Evolutionary conservation across 106 monocot species (phyloP), one percentile per base, ranked within the genome.

Genomic region (Posidonia australis): DNA sequence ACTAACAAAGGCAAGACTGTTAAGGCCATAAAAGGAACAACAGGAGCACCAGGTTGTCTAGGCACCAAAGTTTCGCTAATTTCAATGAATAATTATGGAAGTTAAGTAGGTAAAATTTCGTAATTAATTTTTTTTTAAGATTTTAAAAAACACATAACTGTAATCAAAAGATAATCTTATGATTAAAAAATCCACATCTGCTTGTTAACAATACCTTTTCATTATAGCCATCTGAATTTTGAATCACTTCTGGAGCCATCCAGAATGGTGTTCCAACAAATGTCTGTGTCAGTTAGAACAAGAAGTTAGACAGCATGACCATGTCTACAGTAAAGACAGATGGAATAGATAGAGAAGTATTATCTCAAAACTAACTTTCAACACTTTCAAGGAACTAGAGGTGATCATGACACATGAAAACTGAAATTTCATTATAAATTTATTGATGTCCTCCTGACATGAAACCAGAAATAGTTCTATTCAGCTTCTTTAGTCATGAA

Each of bases 231-330:
- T 96, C 94, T 54, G 86, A 63, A 69, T 94, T 94, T 70, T 94
- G 94, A 84, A 94, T 94, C 32, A 94, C 94, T 76, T 94, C 94
- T 43, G 94, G 94, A 45, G 94, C 94, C 94, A 94, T 94, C 94
- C 94, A 94, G 78, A 94, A 94, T 42, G 94, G 94, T 11, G 94
- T 94, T 73, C 94, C 94, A 58, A 94, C 94, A 73, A 94, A 90
- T 76, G 94, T 94, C 94, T 94, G 77, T 10, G 13, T 67, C 0
- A 21, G 51, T 20, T 24, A 64, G 21, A 62, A 27, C 13, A 13
- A 49, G 9, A 36, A 36, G 7, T 36, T 4, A 36, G 36, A 36
- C 7, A 4, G 36, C 49, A 49, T 49, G 49, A 49, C 13, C 49
- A 49, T 1, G 10, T 49, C 22, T 49, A 49, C 3, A 49, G 48